Conservation (phyloP, 306 rosid species). For the Biancaea sappan region DNA sequence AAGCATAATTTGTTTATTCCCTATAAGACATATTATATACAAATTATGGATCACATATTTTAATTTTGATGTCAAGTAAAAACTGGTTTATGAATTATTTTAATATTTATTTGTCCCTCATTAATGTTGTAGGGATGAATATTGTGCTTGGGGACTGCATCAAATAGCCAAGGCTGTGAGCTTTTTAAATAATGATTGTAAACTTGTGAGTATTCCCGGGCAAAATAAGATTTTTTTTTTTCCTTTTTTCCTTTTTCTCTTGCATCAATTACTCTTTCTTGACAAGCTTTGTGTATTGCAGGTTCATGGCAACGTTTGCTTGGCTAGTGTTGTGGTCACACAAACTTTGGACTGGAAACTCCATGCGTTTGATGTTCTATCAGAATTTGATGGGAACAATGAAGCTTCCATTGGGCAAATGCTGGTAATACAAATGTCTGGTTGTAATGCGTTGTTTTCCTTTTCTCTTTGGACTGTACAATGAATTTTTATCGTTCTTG, state of each 20-base stretch:
- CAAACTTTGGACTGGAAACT: constrained; percentile 98
- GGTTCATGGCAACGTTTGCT: constrained; percentile 96
- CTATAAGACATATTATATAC: constrained; percentile 14
- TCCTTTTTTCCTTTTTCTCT: not conserved
- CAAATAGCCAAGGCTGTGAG: constrained; percentile 98
- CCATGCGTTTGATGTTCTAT: constrained; percentile 95
- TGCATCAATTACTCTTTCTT: constrained; percentile 21
- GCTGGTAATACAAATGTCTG: constrained; percentile 69
- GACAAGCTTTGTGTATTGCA: constrained; percentile 42
- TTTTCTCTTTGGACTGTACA: constrained; percentile 26
- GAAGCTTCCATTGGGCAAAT: constrained; percentile 74
- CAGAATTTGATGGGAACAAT: constrained; percentile 78
- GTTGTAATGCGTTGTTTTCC: constrained; percentile 18
- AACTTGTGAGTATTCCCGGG: constrained; percentile 68
- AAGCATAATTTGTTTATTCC: not conserved
- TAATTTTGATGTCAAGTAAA: constrained; percentile 14
- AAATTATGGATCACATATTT: not conserved
- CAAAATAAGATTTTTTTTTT: constrained; percentile 9
- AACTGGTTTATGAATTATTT: constrained; percentile 16
- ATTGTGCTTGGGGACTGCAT: constrained; percentile 93
- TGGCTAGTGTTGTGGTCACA: constrained; percentile 96
- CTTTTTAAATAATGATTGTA: constrained; percentile 97
- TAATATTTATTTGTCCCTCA: constrained; percentile 9
- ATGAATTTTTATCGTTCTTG: not conserved
- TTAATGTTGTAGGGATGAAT: constrained; percentile 78